Evolutionary conservation across 2,329 filamentous ascomycete genomes (phyloP), one percentile per base, ranked within the genome.

Genomic region (Leptographium procerum): DNA sequence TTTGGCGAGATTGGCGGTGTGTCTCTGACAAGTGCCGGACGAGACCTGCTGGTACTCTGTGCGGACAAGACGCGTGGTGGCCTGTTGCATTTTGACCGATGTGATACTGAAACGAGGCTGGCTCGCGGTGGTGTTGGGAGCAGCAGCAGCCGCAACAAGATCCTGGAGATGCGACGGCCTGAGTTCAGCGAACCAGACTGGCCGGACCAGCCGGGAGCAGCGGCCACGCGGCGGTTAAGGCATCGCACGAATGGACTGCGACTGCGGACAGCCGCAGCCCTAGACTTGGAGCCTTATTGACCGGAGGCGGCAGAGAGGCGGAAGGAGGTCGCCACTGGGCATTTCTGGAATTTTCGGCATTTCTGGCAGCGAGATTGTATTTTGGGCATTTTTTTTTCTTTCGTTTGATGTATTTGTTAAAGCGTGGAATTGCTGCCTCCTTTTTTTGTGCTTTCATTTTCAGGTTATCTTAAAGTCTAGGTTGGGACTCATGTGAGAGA

Each of bases 1-100:
- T 90, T 91, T 69, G 87, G 88, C 40, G 85, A 89, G 65, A 82
- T 89, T 60, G 87, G 82, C 9, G 88, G 88, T 22, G 72, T 88
- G 4, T 76, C 77, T 24, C 85, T 91, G 63, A 75, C 84, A 5
- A 81, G 85, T 47, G 83, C 84, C 54, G 88, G 87, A 0, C 78
- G 81, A 57, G 81, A 86, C 58, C 70, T 92, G n/a, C 79, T 83
- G 56, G 75, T 89, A 2, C 78, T 88, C 11, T 88, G 87, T 65
- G 80, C 79, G 54, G 88, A 91, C 65, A 70, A 69, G 43, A 73
- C 76, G 57, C 81, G 87, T 43, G 88, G 88, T 40, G 88, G 88
- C 1, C 69, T 90, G 34, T 69, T 88, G 64, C 78, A 84, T 65
- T 75, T 87, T 52, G 81, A 85, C 63, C 76, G 81, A 22, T 75